Percentiles rank a stretch among this genome's conserved stretches.
phyloP scores from a whole-genome alignment of 192 early-diverging fungal species.

The Rhizophagus prolifer region DNA sequence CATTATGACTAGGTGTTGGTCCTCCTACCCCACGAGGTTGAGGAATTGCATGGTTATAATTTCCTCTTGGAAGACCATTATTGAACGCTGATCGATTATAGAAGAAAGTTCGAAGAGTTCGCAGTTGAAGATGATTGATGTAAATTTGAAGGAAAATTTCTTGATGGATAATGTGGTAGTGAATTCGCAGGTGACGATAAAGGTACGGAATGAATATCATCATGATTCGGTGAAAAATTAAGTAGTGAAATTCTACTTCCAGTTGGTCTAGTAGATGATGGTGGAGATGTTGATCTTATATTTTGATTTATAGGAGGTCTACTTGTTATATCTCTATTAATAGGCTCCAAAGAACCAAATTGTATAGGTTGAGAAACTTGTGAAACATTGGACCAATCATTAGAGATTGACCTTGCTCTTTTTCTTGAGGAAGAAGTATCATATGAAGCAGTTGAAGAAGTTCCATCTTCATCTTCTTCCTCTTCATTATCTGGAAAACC shows the following conservation, averaged over 20 bases:
- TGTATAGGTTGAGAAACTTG: not conserved
- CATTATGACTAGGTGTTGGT: not conserved
- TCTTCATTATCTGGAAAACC: constrained; percentile 13
- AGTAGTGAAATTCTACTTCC: not conserved
- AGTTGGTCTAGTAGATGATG: not conserved
- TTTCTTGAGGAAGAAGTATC: constrained; percentile 10
- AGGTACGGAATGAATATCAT: not conserved
- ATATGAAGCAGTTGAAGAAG: not conserved
- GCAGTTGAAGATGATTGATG: not conserved
- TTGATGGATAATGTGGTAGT: not conserved
- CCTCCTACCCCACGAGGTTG: not conserved
- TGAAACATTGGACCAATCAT: constrained; percentile 21
- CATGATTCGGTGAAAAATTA: not conserved
- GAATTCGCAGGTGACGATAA: not conserved
- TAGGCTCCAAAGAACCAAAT: constrained; percentile 2
- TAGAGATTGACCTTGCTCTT: constrained; percentile 19
- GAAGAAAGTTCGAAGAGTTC: not conserved
- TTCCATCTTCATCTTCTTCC: constrained; percentile 17
- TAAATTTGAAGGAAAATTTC: not conserved
- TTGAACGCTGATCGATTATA: not conserved
- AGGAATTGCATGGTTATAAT: not conserved
- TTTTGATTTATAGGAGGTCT: not conserved
- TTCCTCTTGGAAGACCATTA: not conserved
- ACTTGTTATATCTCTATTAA: not conserved
- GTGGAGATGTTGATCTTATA: not conserved